Base-by-base conservation (phyloP, 176 grass and related monocot species). In the Lolium multiflorum region DNA sequence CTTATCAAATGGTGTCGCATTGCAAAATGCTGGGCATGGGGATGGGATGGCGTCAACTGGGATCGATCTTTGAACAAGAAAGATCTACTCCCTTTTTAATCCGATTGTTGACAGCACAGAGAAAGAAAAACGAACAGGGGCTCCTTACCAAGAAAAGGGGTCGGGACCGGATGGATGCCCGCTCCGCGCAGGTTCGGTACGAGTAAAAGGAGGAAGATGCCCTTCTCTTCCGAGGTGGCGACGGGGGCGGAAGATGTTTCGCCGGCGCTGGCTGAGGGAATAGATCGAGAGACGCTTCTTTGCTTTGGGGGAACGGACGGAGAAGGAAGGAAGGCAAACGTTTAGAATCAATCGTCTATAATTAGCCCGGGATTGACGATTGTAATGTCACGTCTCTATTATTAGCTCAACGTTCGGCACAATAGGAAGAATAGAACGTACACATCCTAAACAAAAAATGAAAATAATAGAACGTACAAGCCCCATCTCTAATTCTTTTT, bases 331-430 rank as follows among this genome's bases (percentile, higher is more conserved):
- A 66, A 66, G 26, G 63, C 63, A 66, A 65, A 35, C 13, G 26
- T 66, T 66, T 66, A 13, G 60, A 61, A 24, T 2, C 2, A 35
- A 66, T 66, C 26, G 26, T 6, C 63, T 66, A 66, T 16, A 66
- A 66, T 66, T 66, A 66, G 63, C 63, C 63, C 14, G 63, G 63
- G 14, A 17, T 66, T 66, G 63, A 66, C 63, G 63, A 16, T 66
- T 66, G 26, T 66, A 66, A 66, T 66, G 63, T 28, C 12, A 65
- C 25, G 28, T 66, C 63, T 35, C 63, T 66, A 66, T 66, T 66
- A 66, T 66, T 66, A 65, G 62, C 60, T 63, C 60, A 3, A 63
- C 8, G 22, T 63, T 63, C 60, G 6, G 24, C 51, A 54, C 14
- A 54, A 51, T 51, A 12, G 49, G 49, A 51, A 51, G 46, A 48